A percentile compares a stretch with the other conserved stretches of the same genome.
These are phyloP conservation scores for Pseudogymnoascus sp. DNA, from an alignment of 2,329 filamentous ascomycete species.

Conservation along the genomic window DNA sequence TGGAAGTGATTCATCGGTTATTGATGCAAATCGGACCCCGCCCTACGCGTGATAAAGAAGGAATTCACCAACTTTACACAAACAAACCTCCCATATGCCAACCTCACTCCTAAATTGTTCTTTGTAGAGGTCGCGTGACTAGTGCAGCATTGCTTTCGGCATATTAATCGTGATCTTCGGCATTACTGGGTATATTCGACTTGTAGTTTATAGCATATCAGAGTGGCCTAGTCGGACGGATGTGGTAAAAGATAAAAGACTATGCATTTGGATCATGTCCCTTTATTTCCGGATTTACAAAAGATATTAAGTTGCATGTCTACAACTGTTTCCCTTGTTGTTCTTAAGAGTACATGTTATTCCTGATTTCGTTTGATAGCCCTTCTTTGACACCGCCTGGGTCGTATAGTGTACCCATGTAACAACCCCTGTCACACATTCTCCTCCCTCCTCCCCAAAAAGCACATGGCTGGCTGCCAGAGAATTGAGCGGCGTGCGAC, in stretches of 20 bases:
- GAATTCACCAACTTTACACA: background rate
- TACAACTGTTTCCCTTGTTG: background rate
- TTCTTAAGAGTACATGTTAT: background rate
- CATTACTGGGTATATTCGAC: background rate
- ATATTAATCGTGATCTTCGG: background rate
- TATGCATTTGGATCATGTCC: background rate
- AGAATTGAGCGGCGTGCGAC: slow-evolving; percentile 6
- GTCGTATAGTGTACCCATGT: background rate
- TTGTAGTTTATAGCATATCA: background rate
- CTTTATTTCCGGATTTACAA: background rate
- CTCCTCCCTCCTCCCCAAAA: background rate
- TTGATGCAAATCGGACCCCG: background rate
- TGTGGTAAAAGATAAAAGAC: background rate
- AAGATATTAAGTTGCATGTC: background rate
- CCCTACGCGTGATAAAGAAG: background rate
- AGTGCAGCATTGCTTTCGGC: background rate
- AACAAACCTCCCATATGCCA: background rate
- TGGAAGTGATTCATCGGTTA: background rate
- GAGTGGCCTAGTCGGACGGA: background rate
- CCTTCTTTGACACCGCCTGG: background rate
- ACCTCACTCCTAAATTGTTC: background rate
- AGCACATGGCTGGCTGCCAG: slow-evolving; percentile 4
- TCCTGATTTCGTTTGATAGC: background rate
- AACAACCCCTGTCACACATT: background rate
- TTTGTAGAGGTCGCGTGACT: background rate